Conservation (phyloP, 2,329 filamentous ascomycete species). For the Tolypocladium paradoxum region DNA sequence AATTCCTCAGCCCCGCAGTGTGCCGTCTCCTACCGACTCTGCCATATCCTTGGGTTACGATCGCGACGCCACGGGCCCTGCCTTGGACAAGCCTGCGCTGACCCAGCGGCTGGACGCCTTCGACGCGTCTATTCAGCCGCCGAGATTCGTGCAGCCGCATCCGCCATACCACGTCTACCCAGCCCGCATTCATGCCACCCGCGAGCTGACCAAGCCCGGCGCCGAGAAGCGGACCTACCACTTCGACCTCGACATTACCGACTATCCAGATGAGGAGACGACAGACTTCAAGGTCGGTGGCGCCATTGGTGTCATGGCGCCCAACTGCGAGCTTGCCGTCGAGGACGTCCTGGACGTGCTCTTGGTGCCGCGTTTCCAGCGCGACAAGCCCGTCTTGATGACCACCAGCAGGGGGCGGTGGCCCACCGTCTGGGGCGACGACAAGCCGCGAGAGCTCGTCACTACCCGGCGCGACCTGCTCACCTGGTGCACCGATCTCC, state of each 20-base stretch:
- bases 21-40: slow-evolving; percentile 37
- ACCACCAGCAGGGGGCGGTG: slow-evolving; percentile 75
- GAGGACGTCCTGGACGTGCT: slow-evolving; percentile 78
- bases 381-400: slow-evolving; percentile 73
- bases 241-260: slow-evolving; percentile 92
- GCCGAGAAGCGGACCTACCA: slow-evolving; percentile 97
- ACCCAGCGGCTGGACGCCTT: slow-evolving; percentile 20
- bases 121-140: slow-evolving; percentile 60
- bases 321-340: slow-evolving; percentile 67
- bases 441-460: slow-evolving; percentile 71
- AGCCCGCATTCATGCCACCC: slow-evolving; percentile 72
- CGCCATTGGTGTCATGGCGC: slow-evolving; percentile 85
- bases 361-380: slow-evolving; percentile 67
- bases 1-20: slow-evolving; percentile 26
- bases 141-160: slow-evolving; percentile 85
- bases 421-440: slow-evolving; percentile 97
- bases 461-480: slow-evolving; percentile 87
- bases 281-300: slow-evolving; percentile 95
- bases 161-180: slow-evolving; percentile 87
- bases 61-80: slow-evolving; percentile 20
- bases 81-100: slow-evolving; percentile 11
- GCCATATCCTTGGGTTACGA: slow-evolving; percentile 32
- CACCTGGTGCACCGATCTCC: slow-evolving; percentile 90
- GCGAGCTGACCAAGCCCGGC: slow-evolving; percentile 76
- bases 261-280: slow-evolving; percentile 76